phyloP scores from a whole-genome alignment of 257 asterid genomes.

The Nicotiana tabacum region DNA sequence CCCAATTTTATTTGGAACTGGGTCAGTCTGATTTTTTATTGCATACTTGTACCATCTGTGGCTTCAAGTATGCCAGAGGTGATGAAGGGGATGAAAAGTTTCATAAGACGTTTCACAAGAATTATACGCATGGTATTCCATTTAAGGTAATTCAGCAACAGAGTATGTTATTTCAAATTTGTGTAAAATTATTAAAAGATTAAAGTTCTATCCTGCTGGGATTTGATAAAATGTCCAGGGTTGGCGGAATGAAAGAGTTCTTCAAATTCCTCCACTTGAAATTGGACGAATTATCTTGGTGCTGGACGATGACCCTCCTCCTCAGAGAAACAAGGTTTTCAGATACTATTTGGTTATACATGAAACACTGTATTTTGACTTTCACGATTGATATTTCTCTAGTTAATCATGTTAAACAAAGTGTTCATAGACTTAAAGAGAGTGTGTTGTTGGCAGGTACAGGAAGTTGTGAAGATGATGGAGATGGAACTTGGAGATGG shows the following conservation, averaged over 20 bases:
- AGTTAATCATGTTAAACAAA: background rate
- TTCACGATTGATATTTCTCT: background rate
- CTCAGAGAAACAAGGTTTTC: slow-evolving; percentile 57
- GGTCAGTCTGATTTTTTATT: slow-evolving; percentile 76
- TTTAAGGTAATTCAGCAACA: slow-evolving; percentile 43
- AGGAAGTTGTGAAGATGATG: slow-evolving; percentile 65
- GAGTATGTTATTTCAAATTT: background rate
- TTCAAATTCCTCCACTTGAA: slow-evolving; percentile 32
- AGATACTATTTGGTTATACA: background rate
- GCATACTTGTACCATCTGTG: slow-evolving; percentile 53
- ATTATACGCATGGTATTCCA: slow-evolving; percentile 64
- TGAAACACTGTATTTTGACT: background rate
- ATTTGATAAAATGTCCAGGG: slow-evolving; percentile 39
- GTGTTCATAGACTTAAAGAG: background rate
- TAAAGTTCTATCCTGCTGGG: background rate
- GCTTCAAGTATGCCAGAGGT: slow-evolving; percentile 65
- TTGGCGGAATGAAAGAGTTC: slow-evolving; percentile 60
- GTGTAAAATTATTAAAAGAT: background rate
- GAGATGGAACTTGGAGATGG: slow-evolving; percentile 85
- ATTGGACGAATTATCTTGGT: slow-evolving; percentile 60
- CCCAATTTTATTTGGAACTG: slow-evolving; percentile 62
- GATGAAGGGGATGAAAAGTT: slow-evolving; percentile 61
- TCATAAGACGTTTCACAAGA: slow-evolving; percentile 75
- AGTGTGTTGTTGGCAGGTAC: slow-evolving; percentile 36
- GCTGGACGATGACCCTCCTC: slow-evolving; percentile 56